Base-by-base conservation (phyloP, 495 filamentous ascomycete species). In the Penicillium waksmanii region DNA sequence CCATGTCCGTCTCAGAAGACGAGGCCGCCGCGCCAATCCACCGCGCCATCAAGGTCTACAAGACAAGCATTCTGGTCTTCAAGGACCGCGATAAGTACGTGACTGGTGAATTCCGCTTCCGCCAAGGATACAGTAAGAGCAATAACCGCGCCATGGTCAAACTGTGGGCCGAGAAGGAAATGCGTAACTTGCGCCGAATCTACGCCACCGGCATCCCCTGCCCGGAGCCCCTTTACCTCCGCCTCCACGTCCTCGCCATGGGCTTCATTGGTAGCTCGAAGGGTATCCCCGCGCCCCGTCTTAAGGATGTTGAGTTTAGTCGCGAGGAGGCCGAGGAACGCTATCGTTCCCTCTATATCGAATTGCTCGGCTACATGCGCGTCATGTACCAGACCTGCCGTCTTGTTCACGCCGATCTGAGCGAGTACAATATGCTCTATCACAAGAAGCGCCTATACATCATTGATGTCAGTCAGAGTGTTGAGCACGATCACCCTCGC, bases 141-240 rank as follows among this genome's bases (percentile, higher is more conserved):
- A 94, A 89, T 74, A 95, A 91, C 73, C 84, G 93, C 4, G 90
- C 92, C 49, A 97, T 97, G 93, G 93, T 98, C 51, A 95, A 96
- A 73, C 75, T 96, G 44, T 98, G 95, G 95, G 95, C 96, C 4
- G 93, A 97, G 76, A 98, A 98, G 76, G 95, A 98, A 73, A 95
- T 96, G 82, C 85, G 95, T 49, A 98, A 98, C 75, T 67, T 98
- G 57, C 89, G 90, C 59, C 83, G 96, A 51, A 85, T 98, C 19
- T 77, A 92, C 66, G 73, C 82, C 4, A 89, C 95, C 18, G 92
- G 91, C 1, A 95, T 98, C 47, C 89, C 92, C 15, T 95, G 89
- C 61, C 95, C 95, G 0, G 91, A 97, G 67, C 93, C 95, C 0
- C 77, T 98, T 34, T 85, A 89, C 64, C 87, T 98, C 23, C 90